These are phyloP conservation scores for Lasiodiplodia citricola DNA, from an alignment of 2,329 filamentous ascomycete genomes.

Conservation along the genomic window DNA sequence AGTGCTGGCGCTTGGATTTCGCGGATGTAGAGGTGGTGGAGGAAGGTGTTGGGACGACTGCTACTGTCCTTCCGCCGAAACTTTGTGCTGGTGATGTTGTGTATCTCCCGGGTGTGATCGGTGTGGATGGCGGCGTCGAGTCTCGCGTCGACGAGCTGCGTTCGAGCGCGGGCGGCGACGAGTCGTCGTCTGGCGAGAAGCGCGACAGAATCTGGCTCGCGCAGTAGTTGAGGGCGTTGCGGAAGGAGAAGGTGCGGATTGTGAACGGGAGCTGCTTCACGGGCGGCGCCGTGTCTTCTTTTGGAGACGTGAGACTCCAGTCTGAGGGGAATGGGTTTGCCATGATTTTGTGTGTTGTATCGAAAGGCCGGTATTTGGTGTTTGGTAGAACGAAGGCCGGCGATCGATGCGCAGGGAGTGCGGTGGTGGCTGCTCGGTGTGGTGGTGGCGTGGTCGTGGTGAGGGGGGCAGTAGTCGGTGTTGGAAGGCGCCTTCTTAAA, in stretches of 20 bases:
- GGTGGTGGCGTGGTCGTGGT: not conserved
- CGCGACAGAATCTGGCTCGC: not conserved
- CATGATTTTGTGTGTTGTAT: not conserved
- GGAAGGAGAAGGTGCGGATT: not conserved
- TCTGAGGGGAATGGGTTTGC: constrained; percentile 7
- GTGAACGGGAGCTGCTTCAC: too few species aligned
- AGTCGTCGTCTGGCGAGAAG: not conserved
- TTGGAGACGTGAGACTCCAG: not conserved
- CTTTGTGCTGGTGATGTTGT: not conserved
- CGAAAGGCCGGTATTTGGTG: not conserved
- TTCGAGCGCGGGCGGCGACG: not conserved
- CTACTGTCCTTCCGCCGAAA: not conserved
- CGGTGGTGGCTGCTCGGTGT: not conserved
- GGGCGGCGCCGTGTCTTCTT: not conserved
- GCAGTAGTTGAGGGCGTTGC: not conserved
- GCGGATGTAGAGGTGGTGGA: not conserved
- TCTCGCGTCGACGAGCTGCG: not conserved
- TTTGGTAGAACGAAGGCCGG: not conserved
- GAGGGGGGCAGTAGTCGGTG: not conserved
- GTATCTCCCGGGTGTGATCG: not conserved
- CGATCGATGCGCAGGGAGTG: not conserved
- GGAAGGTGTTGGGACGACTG: too few species aligned
- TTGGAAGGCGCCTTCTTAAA: not conserved
- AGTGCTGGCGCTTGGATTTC: not conserved
- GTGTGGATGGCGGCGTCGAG: not conserved